Conservation (phyloP, 2,329 filamentous ascomycete genomes). For the Trichoderma endophyticum region DNA sequence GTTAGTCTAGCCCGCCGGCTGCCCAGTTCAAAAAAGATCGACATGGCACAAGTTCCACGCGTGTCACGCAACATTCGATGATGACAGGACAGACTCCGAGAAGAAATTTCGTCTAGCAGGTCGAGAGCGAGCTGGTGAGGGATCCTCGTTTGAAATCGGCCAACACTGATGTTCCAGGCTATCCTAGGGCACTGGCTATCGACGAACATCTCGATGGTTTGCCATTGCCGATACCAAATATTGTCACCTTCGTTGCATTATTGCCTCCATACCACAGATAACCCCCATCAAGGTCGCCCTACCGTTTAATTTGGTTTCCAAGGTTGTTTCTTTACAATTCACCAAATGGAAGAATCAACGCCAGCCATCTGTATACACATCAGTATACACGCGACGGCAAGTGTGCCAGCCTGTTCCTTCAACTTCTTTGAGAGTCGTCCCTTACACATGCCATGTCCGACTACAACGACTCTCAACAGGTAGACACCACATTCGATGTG, state of each 20-base stretch:
- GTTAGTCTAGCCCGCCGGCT: not conserved
- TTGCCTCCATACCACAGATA: not conserved
- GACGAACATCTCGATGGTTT: not conserved
- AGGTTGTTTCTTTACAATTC: not conserved
- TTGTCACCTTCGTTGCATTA: not conserved
- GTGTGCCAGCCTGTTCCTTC: accelerated
- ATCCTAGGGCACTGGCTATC: not conserved
- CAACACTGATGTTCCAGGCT: not conserved
- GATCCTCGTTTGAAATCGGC: not conserved
- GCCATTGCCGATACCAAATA: not conserved
- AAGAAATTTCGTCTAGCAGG: not conserved
- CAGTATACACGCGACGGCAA: not conserved
- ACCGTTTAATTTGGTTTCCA: not conserved
- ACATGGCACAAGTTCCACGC: not conserved
- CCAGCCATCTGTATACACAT: not conserved
- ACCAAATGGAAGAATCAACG: not conserved
- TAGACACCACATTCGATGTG: not conserved
- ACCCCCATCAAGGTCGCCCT: not conserved
- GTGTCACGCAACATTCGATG: not conserved
- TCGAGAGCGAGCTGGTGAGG: not conserved
- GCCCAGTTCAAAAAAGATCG: not conserved
- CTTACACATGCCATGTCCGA: not conserved
- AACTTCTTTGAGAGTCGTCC: not conserved
- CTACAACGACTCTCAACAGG: not conserved
- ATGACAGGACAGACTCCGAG: not conserved